Evolutionary conservation across 768 basidiomycete species (phyloP).

Genomic region (Xerocomellus amylosporus): DNA sequence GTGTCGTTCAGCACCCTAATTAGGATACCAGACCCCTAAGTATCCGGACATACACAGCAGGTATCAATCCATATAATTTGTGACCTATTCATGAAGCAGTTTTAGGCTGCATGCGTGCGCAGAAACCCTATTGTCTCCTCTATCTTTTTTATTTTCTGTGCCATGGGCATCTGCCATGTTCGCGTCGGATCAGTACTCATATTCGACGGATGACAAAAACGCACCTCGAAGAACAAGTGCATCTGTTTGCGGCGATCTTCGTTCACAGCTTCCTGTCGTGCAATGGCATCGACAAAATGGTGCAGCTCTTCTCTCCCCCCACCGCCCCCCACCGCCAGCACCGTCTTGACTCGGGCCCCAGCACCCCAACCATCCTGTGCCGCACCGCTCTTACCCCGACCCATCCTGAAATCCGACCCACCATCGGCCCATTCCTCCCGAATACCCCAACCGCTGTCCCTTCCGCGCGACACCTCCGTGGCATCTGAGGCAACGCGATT

Average conservation of each 20-base stretch:
- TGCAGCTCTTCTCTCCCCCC: slow-evolving; percentile 18
- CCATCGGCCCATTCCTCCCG: slow-evolving; percentile 15
- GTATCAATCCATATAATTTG: not conserved
- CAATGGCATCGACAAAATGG: slow-evolving; percentile 47
- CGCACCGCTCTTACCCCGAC: not conserved
- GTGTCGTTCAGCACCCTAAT: not conserved
- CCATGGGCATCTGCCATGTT: slow-evolving; percentile 48
- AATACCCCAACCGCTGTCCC: slow-evolving; percentile 18
- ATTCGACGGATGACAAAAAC: slow-evolving; percentile 3
- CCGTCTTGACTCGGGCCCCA: not conserved
- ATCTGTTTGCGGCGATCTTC: slow-evolving; percentile 42
- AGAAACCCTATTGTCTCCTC: slow-evolving; percentile 46
- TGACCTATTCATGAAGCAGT: not conserved
- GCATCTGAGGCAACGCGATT: slow-evolving; percentile 14
- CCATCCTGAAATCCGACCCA: not conserved
- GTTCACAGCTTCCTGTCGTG: slow-evolving; percentile 38
- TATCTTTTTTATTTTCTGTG: slow-evolving; percentile 53
- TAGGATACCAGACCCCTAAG: not conserved
- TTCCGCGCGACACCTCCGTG: slow-evolving; percentile 17
- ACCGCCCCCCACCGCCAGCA: not conserved
- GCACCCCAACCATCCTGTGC: slow-evolving; percentile 3
- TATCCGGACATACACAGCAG: not conserved
- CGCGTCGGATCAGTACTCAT: not conserved
- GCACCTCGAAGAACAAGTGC: slow-evolving; percentile 51
- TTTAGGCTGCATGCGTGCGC: slow-evolving; percentile 16